These are phyloP conservation scores for Haberlea rhodopensis DNA, from an alignment of 257 asterid species.

Conservation along the genomic window DNA sequence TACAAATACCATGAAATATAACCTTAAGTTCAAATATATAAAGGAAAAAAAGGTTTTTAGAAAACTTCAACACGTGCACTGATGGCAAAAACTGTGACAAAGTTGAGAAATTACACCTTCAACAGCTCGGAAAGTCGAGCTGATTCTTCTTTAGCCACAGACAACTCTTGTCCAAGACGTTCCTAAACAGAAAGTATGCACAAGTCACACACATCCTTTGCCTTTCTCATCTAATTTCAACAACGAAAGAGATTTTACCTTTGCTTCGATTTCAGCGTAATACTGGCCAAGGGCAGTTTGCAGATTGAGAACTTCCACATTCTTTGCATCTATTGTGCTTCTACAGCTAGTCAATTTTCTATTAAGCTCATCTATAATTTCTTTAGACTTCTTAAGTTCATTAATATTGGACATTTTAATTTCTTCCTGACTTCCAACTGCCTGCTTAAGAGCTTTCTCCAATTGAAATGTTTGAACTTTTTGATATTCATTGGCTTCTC, in stretches of 20 bases:
- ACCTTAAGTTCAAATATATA: neutral
- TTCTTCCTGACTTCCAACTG: conserved; percentile 64
- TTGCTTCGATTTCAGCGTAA: conserved; percentile 97
- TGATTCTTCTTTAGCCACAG: conserved; percentile 68
- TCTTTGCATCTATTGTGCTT: conserved; percentile 78
- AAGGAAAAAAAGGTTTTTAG: conserved; percentile 3
- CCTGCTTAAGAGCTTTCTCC: conserved; percentile 78
- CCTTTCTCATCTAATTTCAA: conserved; percentile 25
- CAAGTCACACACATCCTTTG: conserved; percentile 5
- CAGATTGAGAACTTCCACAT: conserved; percentile 83
- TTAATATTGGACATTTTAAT: conserved; percentile 48
- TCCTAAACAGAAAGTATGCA: conserved; percentile 52
- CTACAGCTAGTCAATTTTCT: conserved; percentile 61
- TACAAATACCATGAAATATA: neutral
- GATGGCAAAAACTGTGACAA: conserved; percentile 9
- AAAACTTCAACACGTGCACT: conserved; percentile 15
- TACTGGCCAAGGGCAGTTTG: conserved; percentile 99
- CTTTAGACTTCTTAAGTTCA: conserved; percentile 71
- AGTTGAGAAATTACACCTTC: conserved; percentile 51
- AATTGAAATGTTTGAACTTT: conserved; percentile 64
- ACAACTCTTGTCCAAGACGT: conserved; percentile 74
- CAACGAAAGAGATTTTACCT: conserved; percentile 44
- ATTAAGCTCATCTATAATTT: conserved; percentile 66
- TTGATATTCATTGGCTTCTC: conserved; percentile 68
- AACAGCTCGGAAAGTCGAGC: conserved; percentile 61